phyloP scores from a whole-genome alignment of 768 basidiomycete genomes.

The Amanita subjunquillea region DNA sequence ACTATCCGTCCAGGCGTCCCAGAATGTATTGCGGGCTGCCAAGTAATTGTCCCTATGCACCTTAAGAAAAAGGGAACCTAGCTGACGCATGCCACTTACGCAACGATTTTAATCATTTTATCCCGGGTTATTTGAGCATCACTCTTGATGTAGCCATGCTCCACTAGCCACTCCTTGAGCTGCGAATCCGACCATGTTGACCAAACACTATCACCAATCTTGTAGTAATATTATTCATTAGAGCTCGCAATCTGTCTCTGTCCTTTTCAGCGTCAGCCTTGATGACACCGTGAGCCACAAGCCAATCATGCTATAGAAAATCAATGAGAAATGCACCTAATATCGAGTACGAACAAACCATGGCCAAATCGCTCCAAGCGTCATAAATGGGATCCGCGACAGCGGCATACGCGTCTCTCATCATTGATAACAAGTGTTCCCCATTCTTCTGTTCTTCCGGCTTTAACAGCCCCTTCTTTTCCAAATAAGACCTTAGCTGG shows the following conservation, averaged over 20 bases:
- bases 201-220: slow-evolving; percentile 41
- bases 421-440: slow-evolving; percentile 57
- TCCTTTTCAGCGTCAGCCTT: slow-evolving; percentile 39
- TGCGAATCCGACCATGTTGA: slow-evolving; percentile 71
- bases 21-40: slow-evolving; percentile 48
- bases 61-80: background rate
- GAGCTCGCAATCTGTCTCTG: slow-evolving; percentile 49
- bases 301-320: slow-evolving; percentile 62
- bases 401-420: slow-evolving; percentile 58
- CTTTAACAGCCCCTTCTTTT: slow-evolving; percentile 63
- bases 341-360: slow-evolving; percentile 33
- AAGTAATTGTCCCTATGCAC: slow-evolving; percentile 54
- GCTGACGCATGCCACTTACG: slow-evolving; percentile 26
- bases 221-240: slow-evolving; percentile 80
- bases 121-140: slow-evolving; percentile 59
- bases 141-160: slow-evolving; percentile 62
- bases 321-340: background rate
- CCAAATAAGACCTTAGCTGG: slow-evolving; percentile 59
- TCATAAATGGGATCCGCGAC: slow-evolving; percentile 63
- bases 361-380: slow-evolving; percentile 79
- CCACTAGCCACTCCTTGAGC: slow-evolving; percentile 69
- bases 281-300: slow-evolving; percentile 67
- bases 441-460: slow-evolving; percentile 48
- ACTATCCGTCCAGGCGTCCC: slow-evolving; percentile 63
- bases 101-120: slow-evolving; percentile 66